Evolutionary conservation across 176 grass and related monocot genomes (phyloP).

Genomic region (Lolium rigidum): DNA sequence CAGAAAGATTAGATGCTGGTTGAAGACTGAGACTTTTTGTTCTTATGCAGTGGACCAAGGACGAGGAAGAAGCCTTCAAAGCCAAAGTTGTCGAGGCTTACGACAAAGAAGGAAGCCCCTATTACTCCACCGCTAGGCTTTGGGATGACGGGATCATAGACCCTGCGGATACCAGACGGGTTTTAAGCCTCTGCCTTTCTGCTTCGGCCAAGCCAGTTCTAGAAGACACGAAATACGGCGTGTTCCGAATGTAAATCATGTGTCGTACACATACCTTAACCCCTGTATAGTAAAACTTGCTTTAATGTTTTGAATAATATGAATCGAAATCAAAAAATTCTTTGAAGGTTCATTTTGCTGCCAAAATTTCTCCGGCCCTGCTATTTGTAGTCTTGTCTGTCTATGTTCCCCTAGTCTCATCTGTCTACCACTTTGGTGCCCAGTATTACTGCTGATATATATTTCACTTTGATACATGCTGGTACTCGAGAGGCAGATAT

Average conservation of each 20-base stretch:
- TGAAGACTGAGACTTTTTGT: conserved; percentile 26
- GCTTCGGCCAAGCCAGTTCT: conserved; percentile 67
- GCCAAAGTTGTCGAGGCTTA: conserved; percentile 74
- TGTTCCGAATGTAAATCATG: conserved; percentile 77
- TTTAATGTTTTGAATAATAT: background rate
- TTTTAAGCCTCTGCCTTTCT: conserved; percentile 89
- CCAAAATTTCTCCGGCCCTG: background rate
- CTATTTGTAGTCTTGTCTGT: background rate
- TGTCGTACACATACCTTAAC: background rate
- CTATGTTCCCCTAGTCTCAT: background rate
- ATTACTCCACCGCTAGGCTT: conserved; percentile 88
- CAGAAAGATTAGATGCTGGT: background rate
- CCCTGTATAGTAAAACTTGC: background rate
- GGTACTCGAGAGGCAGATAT: background rate
- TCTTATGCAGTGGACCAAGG: conserved; percentile 69
- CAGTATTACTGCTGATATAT: background rate
- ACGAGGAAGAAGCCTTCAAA: conserved; percentile 82
- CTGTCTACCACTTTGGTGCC: background rate
- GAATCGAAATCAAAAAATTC: background rate
- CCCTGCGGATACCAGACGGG: conserved; percentile 79
- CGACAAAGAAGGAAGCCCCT: conserved; percentile 88
- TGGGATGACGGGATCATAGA: conserved; percentile 99
- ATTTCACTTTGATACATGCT: background rate
- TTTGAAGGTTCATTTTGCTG: background rate
- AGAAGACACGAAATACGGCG: conserved; percentile 85